Conservation (phyloP, 2,329 filamentous ascomycete genomes). For the Pseudogymnoascus destructans region DNA sequence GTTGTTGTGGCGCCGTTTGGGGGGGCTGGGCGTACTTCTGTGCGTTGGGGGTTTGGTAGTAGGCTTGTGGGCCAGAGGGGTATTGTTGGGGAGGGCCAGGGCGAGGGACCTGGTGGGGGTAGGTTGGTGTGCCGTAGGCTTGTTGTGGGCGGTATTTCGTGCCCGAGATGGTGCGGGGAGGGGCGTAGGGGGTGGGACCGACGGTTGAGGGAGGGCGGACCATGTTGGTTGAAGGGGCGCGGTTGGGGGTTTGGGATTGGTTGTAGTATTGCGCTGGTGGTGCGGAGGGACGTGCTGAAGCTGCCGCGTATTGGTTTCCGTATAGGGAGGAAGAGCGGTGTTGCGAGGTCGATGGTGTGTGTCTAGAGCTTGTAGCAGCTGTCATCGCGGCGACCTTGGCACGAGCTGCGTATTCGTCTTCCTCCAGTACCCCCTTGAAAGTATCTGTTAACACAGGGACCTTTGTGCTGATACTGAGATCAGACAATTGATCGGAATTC, state of each 20-base stretch:
- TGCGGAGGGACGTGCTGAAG: slow-evolving; percentile 17
- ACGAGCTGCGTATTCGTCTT: slow-evolving; percentile 31
- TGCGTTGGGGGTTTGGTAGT: slow-evolving; percentile 4
- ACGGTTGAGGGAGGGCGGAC: slow-evolving; percentile 21
- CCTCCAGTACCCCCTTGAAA: slow-evolving; percentile 40
- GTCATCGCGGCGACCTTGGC: slow-evolving; percentile 19
- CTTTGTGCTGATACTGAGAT: slow-evolving; percentile 39
- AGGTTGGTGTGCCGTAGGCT: slow-evolving; percentile 21
- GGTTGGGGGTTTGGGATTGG: slow-evolving; percentile 21
- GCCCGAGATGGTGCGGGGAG: slow-evolving; percentile 18
- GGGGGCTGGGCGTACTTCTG: slow-evolving; percentile 13
- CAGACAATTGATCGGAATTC: slow-evolving; percentile 40
- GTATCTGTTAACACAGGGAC: slow-evolving; percentile 36
- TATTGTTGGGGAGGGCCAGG: slow-evolving; percentile 21
- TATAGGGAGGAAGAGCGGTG: slow-evolving; percentile 22
- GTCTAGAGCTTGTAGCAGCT: slow-evolving; percentile 16
- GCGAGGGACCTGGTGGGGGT: slow-evolving; percentile 22
- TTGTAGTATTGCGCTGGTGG: slow-evolving; percentile 18
- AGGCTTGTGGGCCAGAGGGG: not conserved
- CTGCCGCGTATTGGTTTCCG: slow-evolving; percentile 24
- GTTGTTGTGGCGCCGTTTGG: slow-evolving; percentile 20
- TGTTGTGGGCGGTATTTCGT: slow-evolving; percentile 20
- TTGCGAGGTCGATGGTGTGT: slow-evolving; percentile 15
- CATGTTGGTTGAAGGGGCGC: slow-evolving; percentile 18
- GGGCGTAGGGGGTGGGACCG: slow-evolving; percentile 20